A percentile compares a stretch with the other conserved stretches of the same genome.
Evolutionary conservation across 352 stramenopile genomes (phyloP).

Genomic region (Phytopythium delawarense): DNA sequence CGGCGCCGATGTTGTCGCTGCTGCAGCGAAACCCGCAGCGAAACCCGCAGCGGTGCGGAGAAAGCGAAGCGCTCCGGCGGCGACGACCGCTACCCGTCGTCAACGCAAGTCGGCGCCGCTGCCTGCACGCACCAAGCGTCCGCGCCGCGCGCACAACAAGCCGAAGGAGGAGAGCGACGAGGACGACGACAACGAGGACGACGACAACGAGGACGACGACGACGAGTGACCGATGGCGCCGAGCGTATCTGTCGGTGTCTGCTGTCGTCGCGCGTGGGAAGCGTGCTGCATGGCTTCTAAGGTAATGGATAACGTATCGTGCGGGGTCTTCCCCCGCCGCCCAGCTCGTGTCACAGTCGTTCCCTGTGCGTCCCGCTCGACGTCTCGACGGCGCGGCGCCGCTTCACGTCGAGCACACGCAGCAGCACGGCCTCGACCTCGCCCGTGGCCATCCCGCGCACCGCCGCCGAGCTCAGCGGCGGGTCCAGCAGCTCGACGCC

Average conservation of each 20-base stretch:
- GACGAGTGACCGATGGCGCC: not conserved
- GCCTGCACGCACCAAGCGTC: slow-evolving; percentile 10
- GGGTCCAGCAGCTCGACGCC: slow-evolving; percentile 44
- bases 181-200: slow-evolving; percentile 32
- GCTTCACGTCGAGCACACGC: slow-evolving; percentile 51
- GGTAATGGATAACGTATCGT: not conserved
- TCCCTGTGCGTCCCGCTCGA: slow-evolving; percentile 3
- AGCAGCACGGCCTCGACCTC: slow-evolving; percentile 68
- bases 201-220: not conserved
- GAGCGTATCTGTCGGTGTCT: not conserved
- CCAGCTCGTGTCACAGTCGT: slow-evolving; percentile 1
- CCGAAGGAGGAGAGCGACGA: slow-evolving; percentile 9
- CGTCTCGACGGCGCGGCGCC: slow-evolving; percentile 13
- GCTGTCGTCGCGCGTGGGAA: not conserved
- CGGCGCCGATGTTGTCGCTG: slow-evolving; percentile 11
- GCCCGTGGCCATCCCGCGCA: slow-evolving; percentile 33
- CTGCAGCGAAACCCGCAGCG: not conserved
- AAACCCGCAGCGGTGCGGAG: slow-evolving; percentile 13
- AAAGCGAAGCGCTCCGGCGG: slow-evolving; percentile 15
- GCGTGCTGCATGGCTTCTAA: not conserved
- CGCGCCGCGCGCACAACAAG: not conserved
- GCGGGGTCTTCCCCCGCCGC: not conserved
- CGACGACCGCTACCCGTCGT: slow-evolving; percentile 7
- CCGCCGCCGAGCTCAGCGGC: slow-evolving; percentile 21
- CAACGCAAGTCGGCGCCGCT: slow-evolving; percentile 26